Base-by-base conservation (phyloP, 768 basidiomycete genomes). In the Leccinum aurantiacum region DNA sequence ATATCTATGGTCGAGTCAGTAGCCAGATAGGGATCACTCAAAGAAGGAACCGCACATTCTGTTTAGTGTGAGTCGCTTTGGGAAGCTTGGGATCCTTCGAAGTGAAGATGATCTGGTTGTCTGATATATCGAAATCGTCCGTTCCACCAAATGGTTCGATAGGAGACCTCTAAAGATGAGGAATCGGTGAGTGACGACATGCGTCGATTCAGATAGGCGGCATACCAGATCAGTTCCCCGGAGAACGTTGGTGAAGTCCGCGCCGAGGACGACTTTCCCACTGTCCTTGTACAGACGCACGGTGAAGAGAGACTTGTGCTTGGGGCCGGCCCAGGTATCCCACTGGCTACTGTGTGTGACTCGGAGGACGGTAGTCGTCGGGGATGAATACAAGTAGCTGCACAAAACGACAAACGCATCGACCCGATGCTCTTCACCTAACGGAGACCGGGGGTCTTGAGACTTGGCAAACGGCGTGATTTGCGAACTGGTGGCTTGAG, bases 121-220 rank as follows among this genome's bases (percentile, higher is more conserved):
- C 70, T 5, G 89, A 90, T 29, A 92, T 80, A 69, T 91, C 87
- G 68, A 91, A 91, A 76, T 95, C 88, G 61, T 89, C 86, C 1
- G 84, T 82, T 48, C 86, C 90, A n/a, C 93, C 93, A 64, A 95
- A 93, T 7, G 93, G 91, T 67, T 92, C 89, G 48, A 94, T 89
- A 17, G 92, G 93, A 19, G 80, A 73, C 69, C 83, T 79, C 90
- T 92, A 51, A 54, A 29, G 22, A 13, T 24, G 15, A 24, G 2
- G 29, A 4, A 56, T 57, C 33, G 6, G 38, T 60, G 22, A 8
- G 25, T 44, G 29, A 61, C 6, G 29, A 14, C 2, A 22, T 31
- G 3, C 9, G 15, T 47, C 51, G 4, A n/a, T 17, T 22, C 14
- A 24, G 47, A 29, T 6, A 11, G 27, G 35, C 1, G 7, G 57